Evolutionary conservation across 2,329 filamentous ascomycete genomes (phyloP).

Genomic region (Arthrocladium fulminans): DNA sequence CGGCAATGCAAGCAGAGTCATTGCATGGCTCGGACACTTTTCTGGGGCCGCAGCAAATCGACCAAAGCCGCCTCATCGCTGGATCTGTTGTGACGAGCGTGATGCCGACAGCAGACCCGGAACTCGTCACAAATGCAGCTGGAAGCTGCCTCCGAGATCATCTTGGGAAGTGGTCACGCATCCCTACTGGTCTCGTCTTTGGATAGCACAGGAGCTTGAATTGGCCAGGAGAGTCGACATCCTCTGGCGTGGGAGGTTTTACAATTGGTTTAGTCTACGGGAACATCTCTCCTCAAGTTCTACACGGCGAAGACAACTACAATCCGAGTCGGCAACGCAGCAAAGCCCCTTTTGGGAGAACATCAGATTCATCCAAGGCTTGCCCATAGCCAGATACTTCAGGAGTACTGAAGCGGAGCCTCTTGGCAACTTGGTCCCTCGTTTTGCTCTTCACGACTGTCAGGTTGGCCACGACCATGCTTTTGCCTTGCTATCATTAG

Average conservation of each 20-base stretch:
- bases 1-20: slow-evolving; percentile 2
- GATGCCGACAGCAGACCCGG: background rate
- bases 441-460: slow-evolving; percentile 1
- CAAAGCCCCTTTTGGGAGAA: background rate
- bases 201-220: slow-evolving; percentile 5
- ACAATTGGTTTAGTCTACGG: slow-evolving; percentile 1
- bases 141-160: background rate
- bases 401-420: background rate
- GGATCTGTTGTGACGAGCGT: background rate
- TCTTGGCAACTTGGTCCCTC: slow-evolving; percentile 1
- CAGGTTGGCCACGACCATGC: slow-evolving; percentile 1
- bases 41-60: background rate
- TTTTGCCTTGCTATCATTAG: background rate
- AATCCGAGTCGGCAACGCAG: background rate
- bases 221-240: slow-evolving; percentile 1
- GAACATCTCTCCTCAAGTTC: background rate
- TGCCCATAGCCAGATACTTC: slow-evolving; percentile 2
- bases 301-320: background rate
- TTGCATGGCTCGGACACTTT: background rate
- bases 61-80: background rate
- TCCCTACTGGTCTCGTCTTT: slow-evolving; percentile 4
- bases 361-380: background rate
- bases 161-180: slow-evolving; percentile 3
- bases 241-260: background rate
- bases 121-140: background rate